Base-by-base conservation (phyloP, 192 early-diverging fungal species). In the Globomyces pollinis-pini region DNA sequence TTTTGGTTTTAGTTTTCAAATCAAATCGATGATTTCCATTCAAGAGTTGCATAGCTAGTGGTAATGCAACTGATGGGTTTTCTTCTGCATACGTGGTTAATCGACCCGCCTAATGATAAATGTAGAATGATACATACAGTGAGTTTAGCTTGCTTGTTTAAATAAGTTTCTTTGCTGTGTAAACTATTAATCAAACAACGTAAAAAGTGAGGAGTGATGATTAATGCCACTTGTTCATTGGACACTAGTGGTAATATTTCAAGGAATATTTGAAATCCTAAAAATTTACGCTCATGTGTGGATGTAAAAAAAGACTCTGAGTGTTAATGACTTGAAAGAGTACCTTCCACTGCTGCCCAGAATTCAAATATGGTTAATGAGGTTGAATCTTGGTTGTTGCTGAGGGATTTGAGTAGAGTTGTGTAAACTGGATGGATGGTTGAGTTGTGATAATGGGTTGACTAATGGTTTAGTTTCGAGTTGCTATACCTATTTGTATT, bases 191-290 rank as follows among this genome's bases (percentile, higher is more conserved):
- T 89, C 57, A 98, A 77, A 21, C 79, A 81, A 16, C 88, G 84
- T 76, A 96, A 84, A 42, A 96, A 82, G 67, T 90, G 86, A 20
- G 78, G 81, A 42, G 92, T 88, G 62, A 93, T 88, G 31, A 93
- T 57, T 49, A 81, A 74, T 3, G 81, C 71, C 44, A 89, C 73
- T 41, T 89, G 77, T 3, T 79, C 74, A 23, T 70, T 44, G 0
- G 76, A 54, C 12, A 86, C 59, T 18, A 61, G 67, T 1, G 76
- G 76, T 29, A 91, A 69, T n/a, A 81, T 67, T 56, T 73, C 79
- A 53, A 87, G 81, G 39, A 96, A 82, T 20, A 94, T 64, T 51
- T 89, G 82, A 72, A 94, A 89, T 41, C 90, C 93, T 80, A 93
- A 85, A 73, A 80, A 91, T 67, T 88, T 91, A 61, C 88, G 84